Evolutionary conservation across 2,329 filamentous ascomycete genomes (phyloP).

Genomic region (Dryadomyces quercus-mongolicae): DNA sequence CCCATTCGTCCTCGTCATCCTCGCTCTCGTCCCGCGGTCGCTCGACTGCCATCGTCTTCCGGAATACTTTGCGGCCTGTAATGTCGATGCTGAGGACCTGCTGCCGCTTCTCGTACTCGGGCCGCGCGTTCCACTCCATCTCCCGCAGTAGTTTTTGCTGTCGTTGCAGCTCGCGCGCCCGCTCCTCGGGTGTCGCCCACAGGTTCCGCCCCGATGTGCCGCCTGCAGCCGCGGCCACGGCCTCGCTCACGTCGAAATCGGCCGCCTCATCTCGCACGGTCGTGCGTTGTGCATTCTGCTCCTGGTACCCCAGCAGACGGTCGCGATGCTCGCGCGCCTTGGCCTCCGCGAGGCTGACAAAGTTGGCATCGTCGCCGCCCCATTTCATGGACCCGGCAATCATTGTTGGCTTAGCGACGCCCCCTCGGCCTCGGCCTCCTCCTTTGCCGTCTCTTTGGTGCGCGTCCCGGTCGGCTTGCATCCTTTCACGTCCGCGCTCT

Average conservation of each 20-base stretch:
- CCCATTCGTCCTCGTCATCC: constrained; percentile 8
- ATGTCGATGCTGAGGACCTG: constrained; percentile 80
- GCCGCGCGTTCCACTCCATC: constrained; percentile 73
- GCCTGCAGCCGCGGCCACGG: constrained; percentile 18
- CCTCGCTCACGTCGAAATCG: constrained; percentile 39
- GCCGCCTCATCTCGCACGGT: constrained; percentile 76
- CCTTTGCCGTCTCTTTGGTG: constrained; percentile 39
- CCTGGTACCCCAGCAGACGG: constrained; percentile 68
- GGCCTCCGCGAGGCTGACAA: constrained; percentile 46
- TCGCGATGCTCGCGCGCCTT: constrained; percentile 67
- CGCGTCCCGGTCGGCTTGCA: constrained; percentile 64
- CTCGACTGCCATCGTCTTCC: constrained; percentile 54
- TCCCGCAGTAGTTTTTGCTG: constrained; percentile 77
- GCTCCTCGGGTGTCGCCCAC: constrained; percentile 75
- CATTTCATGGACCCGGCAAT: constrained; percentile 11
- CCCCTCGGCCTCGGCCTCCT: constrained; percentile 12
- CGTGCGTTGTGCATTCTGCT: constrained; percentile 73
- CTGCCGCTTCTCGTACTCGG: constrained; percentile 79
- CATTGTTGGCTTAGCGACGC: constrained; percentile 10
- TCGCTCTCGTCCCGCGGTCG: constrained; percentile 26
- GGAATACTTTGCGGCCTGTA: constrained; percentile 63
- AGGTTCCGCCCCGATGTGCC: constrained; percentile 40
- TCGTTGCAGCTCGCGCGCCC: constrained; percentile 69
- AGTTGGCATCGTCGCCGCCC: constrained; percentile 21
- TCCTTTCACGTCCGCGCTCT: constrained; percentile 77